phyloP scores from a whole-genome alignment of 2,329 filamentous ascomycete genomes.

The Byssochlamys sp. region DNA sequence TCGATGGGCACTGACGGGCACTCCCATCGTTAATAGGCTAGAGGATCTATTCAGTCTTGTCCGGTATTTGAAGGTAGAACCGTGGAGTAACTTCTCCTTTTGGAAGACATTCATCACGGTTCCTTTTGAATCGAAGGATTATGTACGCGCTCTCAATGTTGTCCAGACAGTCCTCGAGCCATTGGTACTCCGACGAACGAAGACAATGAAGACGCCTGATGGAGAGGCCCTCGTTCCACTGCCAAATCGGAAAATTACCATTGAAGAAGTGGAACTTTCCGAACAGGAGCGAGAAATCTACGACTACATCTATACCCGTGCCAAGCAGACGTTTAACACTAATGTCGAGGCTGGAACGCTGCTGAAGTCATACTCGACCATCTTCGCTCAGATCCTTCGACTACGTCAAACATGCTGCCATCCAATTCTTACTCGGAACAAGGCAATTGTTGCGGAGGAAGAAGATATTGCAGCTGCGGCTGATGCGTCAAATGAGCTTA shows the following conservation, averaged over 20 bases:
- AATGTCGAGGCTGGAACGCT: conserved; percentile 88
- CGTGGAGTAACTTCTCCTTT: conserved; percentile 97
- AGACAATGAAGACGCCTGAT: conserved; percentile 93
- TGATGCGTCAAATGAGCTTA: conserved; percentile 69
- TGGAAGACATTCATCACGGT: conserved; percentile 98
- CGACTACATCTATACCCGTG: conserved; percentile 74
- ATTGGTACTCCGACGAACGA: conserved; percentile 86
- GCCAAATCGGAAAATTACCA: conserved; percentile 69
- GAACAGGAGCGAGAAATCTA: conserved; percentile 82
- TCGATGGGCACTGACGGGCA: conserved; percentile 88
- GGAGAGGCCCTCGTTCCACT: conserved; percentile 73
- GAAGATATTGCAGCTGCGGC: conserved; percentile 68
- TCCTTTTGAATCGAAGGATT: conserved; percentile 91
- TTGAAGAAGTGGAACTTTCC: conserved; percentile 79
- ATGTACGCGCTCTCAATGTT: conserved; percentile 84
- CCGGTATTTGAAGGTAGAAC: conserved; percentile 84
- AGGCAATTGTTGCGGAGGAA: conserved; percentile 75
- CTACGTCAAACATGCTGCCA: conserved; percentile 92
- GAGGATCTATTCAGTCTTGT: conserved; percentile 92
- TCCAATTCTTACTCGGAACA: conserved; percentile 77
- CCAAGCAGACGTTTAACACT: conserved; percentile 71
- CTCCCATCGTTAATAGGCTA: conserved; percentile 89
- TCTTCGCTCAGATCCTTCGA: conserved; percentile 90
- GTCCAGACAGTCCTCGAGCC: conserved; percentile 95
- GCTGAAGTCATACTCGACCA: conserved; percentile 90